Base-by-base conservation (phyloP, 805 yeast genomes). In the Yarrowia osloensis region DNA sequence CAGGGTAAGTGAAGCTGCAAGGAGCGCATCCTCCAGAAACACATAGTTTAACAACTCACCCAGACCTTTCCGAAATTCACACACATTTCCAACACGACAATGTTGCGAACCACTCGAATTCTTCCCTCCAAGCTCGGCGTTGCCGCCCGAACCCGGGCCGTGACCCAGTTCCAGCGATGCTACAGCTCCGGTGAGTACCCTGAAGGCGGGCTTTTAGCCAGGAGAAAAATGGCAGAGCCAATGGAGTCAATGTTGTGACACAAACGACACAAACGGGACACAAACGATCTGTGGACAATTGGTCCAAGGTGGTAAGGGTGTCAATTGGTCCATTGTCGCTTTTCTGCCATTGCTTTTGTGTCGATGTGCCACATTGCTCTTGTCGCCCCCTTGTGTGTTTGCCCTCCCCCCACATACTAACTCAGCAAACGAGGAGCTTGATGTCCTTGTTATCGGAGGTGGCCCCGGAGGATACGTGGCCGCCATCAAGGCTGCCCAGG, bases 391-490 rank as follows among this genome's bases (percentile, higher is more conserved):
- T 28, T 28, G 29, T 28, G 29, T 28, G 29, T 28, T 28, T 7
- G 29, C 7, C 7, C 29, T 28, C 29, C 4, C 7, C 7, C 29
- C 42, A 37, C 21, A 28, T 29, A 37, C 63, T 57, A 57, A 57
- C 63, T 0, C 49, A 57, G 63, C 63, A 3, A 39, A n/a, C 26
- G 80, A 81, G 74, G 88, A 88, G 76, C 95, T 91, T 77, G 98
- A 95, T 75, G 86, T 95, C 67, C 96, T 94, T 67, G 91, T 95
- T 73, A 89, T 95, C 76, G 99, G 99, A 73, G 98, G 98, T 74
- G 99, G 99, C 68, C 99, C 99, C 73, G 99, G 98, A 79, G 99
- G 99, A 70, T 95, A 95, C 79, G 95, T 95, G 74, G 98, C 98
- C 67, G 99, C 99, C 75, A 95, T 95, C 79, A 94, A 91, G 80